These are phyloP conservation scores for Xylariaceae sp. DNA, from an alignment of 2,329 filamentous ascomycete species.

Conservation along the genomic window DNA sequence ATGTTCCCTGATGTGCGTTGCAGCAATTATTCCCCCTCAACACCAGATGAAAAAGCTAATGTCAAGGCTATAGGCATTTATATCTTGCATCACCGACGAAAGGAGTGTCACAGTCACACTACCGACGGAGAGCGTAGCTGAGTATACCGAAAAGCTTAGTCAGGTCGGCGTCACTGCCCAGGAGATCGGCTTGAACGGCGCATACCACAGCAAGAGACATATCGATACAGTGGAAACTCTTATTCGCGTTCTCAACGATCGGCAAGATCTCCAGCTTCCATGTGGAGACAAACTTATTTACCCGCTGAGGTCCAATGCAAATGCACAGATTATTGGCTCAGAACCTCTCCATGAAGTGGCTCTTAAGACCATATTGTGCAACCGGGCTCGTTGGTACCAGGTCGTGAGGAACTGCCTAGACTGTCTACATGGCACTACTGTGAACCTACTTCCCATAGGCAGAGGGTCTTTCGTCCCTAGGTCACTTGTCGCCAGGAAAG, in stretches of 20 bases:
- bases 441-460: not conserved
- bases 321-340: not conserved
- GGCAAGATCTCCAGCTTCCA: not conserved
- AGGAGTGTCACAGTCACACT: constrained; percentile 3
- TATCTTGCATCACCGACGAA: constrained; percentile 7
- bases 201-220: constrained; percentile 4
- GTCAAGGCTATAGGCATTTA: not conserved
- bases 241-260: not conserved
- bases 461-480: constrained; percentile 1
- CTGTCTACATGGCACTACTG: not conserved
- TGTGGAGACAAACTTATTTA: not conserved
- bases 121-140: not conserved
- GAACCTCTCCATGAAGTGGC: constrained; percentile 5
- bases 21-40: too few species aligned
- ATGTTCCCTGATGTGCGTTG: not conserved
- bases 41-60: not conserved
- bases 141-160: not conserved
- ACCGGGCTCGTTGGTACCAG: constrained; percentile 6
- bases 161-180: constrained; percentile 1
- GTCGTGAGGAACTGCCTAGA: not conserved
- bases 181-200: constrained; percentile 4
- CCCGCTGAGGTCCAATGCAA: constrained; percentile 7
- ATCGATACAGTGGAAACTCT: not conserved
- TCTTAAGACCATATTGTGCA: not conserved
- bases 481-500: not conserved